These are phyloP conservation scores for Myxozyma neglecta DNA, from an alignment of 805 yeast genomes.

Conservation along the genomic window DNA sequence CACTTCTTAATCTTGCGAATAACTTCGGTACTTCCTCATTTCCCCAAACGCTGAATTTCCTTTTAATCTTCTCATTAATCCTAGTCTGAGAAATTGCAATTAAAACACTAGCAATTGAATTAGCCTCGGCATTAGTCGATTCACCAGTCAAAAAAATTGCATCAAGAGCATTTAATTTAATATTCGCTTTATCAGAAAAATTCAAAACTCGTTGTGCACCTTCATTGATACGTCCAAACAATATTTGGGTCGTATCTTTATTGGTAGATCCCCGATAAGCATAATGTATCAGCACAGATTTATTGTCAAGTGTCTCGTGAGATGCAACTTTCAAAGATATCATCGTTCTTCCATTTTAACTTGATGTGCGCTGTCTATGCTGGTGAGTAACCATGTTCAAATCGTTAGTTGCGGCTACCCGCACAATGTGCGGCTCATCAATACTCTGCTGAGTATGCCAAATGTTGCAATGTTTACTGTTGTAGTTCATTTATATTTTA, in stretches of 20 bases:
- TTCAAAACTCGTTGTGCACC: slow-evolving; percentile 2
- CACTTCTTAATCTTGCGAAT: neutral
- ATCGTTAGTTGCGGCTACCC: too few species aligned
- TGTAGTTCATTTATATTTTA: too few species aligned
- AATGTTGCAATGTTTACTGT: too few species aligned
- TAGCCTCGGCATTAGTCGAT: neutral
- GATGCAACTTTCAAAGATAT: neutral
- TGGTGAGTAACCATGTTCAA: too few species aligned
- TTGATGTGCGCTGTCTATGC: too few species aligned
- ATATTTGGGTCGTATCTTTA: neutral
- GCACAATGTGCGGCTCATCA: too few species aligned
- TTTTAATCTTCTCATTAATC: neutral
- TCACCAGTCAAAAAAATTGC: neutral
- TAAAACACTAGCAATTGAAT: neutral
- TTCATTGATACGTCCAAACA: neutral
- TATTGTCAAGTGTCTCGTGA: slow-evolving; percentile 1
- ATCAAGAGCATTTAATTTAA: neutral
- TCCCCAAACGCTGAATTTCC: neutral
- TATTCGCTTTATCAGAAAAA: neutral
- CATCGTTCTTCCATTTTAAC: neutral
- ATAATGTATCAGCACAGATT: neutral
- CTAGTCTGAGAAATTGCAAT: neutral
- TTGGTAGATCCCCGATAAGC: neutral
- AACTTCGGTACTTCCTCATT: neutral
- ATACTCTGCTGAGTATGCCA: too few species aligned